Percentiles rank a stretch among this genome's conserved stretches.
These are phyloP conservation scores for Mallotus repandus DNA, from an alignment of 441 rosid genomes.

Conservation along the genomic window DNA sequence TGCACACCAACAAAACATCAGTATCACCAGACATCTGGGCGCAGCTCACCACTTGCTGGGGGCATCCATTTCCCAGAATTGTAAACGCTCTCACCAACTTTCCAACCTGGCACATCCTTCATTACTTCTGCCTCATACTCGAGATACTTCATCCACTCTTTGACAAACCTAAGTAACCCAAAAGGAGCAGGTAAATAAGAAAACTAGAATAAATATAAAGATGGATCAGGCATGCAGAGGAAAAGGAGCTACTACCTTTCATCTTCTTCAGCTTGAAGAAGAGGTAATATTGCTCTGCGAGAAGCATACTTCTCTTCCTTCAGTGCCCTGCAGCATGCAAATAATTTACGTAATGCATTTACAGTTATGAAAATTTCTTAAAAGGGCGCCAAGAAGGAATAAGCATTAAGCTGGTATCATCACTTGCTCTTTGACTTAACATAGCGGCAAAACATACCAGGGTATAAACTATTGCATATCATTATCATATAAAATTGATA, in stretches of 20 bases:
- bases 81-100: slow-evolving; percentile 90
- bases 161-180: slow-evolving; percentile 57
- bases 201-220: background rate
- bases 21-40: slow-evolving; percentile 93
- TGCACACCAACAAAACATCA: background rate
- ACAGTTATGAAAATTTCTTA: background rate
- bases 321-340: slow-evolving; percentile 55
- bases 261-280: slow-evolving; percentile 99
- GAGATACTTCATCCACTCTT: slow-evolving; percentile 95
- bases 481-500: background rate
- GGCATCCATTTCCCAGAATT: slow-evolving; percentile 98
- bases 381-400: background rate
- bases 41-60: slow-evolving; percentile 93
- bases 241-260: slow-evolving; percentile 56
- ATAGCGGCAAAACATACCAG: background rate
- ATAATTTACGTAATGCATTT: background rate
- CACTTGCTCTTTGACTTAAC: background rate
- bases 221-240: background rate
- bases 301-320: slow-evolving; percentile 95
- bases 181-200: too few relatives aligned
- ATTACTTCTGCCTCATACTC: slow-evolving; percentile 95
- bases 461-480: background rate
- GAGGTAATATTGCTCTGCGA: slow-evolving; percentile 74
- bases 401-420: background rate
- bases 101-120: slow-evolving; percentile 99